Evolutionary conservation across 1,284 basidiomycete species (phyloP).

Genomic region (Leccinum subrobustum): DNA sequence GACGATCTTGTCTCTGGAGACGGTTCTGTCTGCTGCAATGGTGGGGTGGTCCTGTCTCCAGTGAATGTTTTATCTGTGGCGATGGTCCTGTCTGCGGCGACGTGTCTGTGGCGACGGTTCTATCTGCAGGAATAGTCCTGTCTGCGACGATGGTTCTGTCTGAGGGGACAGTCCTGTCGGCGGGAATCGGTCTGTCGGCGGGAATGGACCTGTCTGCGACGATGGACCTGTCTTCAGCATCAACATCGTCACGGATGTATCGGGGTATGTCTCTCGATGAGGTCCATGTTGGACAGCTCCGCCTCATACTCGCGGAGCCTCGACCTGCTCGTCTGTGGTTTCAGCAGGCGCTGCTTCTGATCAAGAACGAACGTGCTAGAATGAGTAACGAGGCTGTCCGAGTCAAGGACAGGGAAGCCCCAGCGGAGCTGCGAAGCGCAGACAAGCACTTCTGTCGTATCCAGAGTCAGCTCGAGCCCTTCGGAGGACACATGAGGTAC

Average conservation of each 20-base stretch:
- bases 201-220: no score
- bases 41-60: no score
- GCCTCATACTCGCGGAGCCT: not conserved
- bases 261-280: slow-evolving; percentile 18
- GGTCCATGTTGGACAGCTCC: no score
- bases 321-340: not conserved
- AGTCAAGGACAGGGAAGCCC: slow-evolving; percentile 22
- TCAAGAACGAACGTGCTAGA: slow-evolving; percentile 31
- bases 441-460: slow-evolving; percentile 29
- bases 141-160: slow-evolving; percentile 7
- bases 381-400: slow-evolving; percentile 17
- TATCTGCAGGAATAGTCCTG: no score
- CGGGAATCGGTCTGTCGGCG: no score
- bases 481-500: not conserved
- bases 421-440: slow-evolving; percentile 35
- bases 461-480: not conserved
- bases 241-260: slow-evolving; percentile 18
- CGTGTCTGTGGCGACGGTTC: no score
- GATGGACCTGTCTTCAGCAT: no score
- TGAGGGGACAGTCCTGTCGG: not conserved
- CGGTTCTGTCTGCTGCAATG: no score
- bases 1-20: no score
- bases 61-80: no score
- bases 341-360: slow-evolving; percentile 25
- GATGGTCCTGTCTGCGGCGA: no score